A percentile compares a stretch with the other conserved stretches of the same genome.
Evolutionary conservation across 2,329 filamentous ascomycete genomes (phyloP).

Genomic region (Nemania serpens): DNA sequence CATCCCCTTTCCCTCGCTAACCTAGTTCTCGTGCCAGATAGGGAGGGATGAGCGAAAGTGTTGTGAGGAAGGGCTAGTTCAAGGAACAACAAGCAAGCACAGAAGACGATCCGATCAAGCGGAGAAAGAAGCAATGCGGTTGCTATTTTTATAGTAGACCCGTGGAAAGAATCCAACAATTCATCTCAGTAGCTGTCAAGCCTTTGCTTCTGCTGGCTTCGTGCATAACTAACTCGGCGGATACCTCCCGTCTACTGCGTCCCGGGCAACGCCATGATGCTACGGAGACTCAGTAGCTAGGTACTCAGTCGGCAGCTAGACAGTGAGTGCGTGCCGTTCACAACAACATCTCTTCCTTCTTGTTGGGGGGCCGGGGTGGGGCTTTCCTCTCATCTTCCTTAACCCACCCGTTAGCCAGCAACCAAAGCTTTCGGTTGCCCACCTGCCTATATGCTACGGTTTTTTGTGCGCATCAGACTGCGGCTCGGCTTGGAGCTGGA

Average conservation of each 20-base stretch:
- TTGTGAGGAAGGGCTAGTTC: too few species aligned
- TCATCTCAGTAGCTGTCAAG: background rate
- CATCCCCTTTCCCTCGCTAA: too few species aligned
- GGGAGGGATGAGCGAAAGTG: too few species aligned
- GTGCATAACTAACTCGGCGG: slow-evolving; percentile 1
- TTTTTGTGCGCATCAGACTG: slow-evolving; percentile 9
- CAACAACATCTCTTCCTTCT: background rate
- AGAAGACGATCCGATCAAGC: too few species aligned
- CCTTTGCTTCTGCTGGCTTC: background rate
- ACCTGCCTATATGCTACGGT: slow-evolving; percentile 17
- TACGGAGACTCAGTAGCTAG: background rate
- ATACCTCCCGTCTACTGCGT: background rate
- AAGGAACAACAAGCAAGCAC: too few species aligned
- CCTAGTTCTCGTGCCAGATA: too few species aligned
- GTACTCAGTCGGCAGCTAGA: slow-evolving; percentile 4
- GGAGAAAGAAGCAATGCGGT: too few species aligned
- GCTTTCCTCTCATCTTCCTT: background rate
- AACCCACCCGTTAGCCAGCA: background rate
- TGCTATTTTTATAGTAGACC: too few species aligned
- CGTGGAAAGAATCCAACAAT: background rate
- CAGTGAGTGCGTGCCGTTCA: background rate
- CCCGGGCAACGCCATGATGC: background rate
- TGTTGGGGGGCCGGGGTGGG: too few species aligned
- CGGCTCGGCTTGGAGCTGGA: background rate
- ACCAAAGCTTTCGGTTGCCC: background rate